Base-by-base conservation (phyloP, 306 rosid species). In the Cucumis sativus region DNA sequence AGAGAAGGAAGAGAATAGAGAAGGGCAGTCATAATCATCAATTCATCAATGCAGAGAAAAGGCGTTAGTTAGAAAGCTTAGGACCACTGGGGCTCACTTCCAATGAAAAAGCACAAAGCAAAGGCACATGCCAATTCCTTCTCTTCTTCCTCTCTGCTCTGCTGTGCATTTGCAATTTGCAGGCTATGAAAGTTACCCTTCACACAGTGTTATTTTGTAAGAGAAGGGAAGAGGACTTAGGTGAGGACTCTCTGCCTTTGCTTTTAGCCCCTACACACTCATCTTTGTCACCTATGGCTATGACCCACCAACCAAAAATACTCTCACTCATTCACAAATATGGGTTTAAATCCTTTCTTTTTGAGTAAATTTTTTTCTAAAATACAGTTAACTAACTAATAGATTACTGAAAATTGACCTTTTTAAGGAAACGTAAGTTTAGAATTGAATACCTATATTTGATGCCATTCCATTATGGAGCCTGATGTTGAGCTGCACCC, bases 101-200 rank as follows among this genome's bases (percentile, higher is more conserved):
- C 12, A 72, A 72, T 51, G 56, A 72, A 51, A 51, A 72, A 49
- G 40, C 76, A 13, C 59, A 23, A 72, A 51, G 25, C 76, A 74
- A 74, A 56, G 49, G 49, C 78, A 75, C 78, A 75, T 75, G 67
- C 78, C 64, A 55, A 35, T 55, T 45, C 30, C 20, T 49, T 51
- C 61, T 72, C 61, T 17, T 51, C 77, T 65, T 65, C 28, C 45
- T 72, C 59, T 72, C n/a, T 74, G 78, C 66, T 55, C 51, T 57
- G 76, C 35, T 30, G 23, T 63, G 69, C 69, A 17, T 8, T 25
- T 17, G 51, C 43, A 52, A 75, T 55, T 75, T 55, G 54, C 67
- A 75, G 78, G 15, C 28, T 20, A 52, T 75, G 66, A 74, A 8
- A 74, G 78, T 56, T 74, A 74, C 78, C 64, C 62, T 52, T 54